A percentile compares a stretch with the other conserved stretches of the same genome.
Conservation (phyloP, 495 filamentous ascomycete genomes). For the Aspergillus nanangensis region DNA sequence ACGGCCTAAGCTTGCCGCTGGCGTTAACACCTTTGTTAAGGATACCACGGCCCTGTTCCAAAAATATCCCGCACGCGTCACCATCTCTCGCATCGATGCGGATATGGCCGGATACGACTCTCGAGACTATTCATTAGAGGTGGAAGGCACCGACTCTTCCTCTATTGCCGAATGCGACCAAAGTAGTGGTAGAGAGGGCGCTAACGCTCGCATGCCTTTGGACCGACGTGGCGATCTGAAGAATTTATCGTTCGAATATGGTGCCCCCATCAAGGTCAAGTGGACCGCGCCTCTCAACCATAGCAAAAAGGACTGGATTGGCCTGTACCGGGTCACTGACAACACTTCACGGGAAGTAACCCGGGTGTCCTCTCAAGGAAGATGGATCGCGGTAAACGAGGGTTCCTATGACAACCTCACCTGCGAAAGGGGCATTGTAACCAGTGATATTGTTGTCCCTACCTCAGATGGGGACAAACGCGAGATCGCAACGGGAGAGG, state of each 20-base stretch:
- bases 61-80: constrained; percentile 83
- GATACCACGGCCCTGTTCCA: constrained; percentile 87
- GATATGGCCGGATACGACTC: constrained; percentile 82
- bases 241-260: constrained; percentile 80
- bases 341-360: constrained; percentile 82
- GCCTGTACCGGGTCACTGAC: constrained; percentile 89
- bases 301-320: constrained; percentile 92
- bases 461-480: constrained; percentile 40
- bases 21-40: constrained; percentile 79
- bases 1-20: constrained; percentile 80
- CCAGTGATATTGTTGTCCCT: constrained; percentile 54
- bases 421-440: constrained; percentile 74
- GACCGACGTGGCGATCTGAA: constrained; percentile 56
- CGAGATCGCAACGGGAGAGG: constrained; percentile 59
- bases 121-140: constrained; percentile 71
- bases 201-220: constrained; percentile 44
- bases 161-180: constrained; percentile 44
- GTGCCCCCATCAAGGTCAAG: constrained; percentile 81
- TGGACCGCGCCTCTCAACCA: constrained; percentile 93
- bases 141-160: constrained; percentile 61
- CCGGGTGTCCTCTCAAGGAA: constrained; percentile 76
- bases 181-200: constrained; percentile 46
- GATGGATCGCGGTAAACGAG: constrained; percentile 79
- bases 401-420: constrained; percentile 73
- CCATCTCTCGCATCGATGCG: constrained; percentile 73